Base-by-base conservation (phyloP, 1,284 basidiomycete species). In the Boletellus deceptivus region DNA sequence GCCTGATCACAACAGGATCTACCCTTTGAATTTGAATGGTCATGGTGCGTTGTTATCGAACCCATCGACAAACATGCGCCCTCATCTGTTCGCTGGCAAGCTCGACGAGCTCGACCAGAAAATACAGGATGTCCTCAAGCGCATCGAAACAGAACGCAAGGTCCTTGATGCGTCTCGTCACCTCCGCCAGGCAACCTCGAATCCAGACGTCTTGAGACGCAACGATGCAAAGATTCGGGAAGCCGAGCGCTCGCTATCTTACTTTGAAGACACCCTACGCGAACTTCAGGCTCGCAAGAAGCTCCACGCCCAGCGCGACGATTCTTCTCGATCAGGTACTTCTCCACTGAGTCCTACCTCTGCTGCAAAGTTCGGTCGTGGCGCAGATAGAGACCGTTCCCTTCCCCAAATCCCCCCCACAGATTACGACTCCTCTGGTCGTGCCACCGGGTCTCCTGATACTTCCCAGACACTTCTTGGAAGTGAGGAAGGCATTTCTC, bases 71-170 rank as follows among this genome's bases (percentile, higher is more conserved):
- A 31, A 24, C 41, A 13, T 4, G 36, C 43, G 13, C 9, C 22
- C 46, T 65, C 20, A 59, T 46, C 52, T 44, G 3, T 22, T 1
- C 42, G 10, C 14, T 29, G 18, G 4, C 46, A 54, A 69, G 66
- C 59, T 70, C 45, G 65, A 67, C 64, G 63, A 91, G 73, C 76
- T 91, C 71, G 88, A 92, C 78, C 83, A 85, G 78, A 94, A 94
- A 82, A 93, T 96, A 68, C 85, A 89, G 70, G 91, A 94, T 72
- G 84, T 95, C 64, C 84, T 89, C 73, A 86, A 83, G 71, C 89
- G 91, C 70, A 95, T 96, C 71, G 83, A 89, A 73, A 93, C 88
- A 45, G 92, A 96, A 75, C 89, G 88, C 72, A 93, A 93, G 78
- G 86, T 95, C 68, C 81, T 96, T 60, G 90, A 95, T 72, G 93